Evolutionary conservation across 106 monocot species (phyloP), one percentile per base, ranked within the genome.

Genomic region (Allium sativum): DNA sequence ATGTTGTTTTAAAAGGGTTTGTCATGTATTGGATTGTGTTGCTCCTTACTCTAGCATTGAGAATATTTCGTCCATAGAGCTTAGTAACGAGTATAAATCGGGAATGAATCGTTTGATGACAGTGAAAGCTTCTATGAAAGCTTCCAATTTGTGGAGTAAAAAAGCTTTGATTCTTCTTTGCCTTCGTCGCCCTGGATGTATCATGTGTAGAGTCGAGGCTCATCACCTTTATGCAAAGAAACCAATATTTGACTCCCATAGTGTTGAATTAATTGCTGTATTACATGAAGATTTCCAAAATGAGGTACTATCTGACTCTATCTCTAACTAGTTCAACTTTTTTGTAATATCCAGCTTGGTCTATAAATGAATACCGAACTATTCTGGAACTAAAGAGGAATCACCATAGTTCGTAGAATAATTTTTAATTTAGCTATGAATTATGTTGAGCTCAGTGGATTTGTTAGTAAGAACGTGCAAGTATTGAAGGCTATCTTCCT

Each of bases 171-270:
- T 78, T 48, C 18, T 78, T 17, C 42, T 73, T 0, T 78, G 78
- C 44, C 18, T 78, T 55, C 72, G 78, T 12, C 73, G 78, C 41
- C 78, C 78, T 9, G 73, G 78, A 40, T 78, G 78, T 54, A 54
- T 78, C 53, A 78, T 78, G 78, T 78, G 78, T 59, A 68, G 78
- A 69, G 78, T 73, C 21, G 78, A 78, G 48, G 78, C 78, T 45
- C 78, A 73, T 68, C 72, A 68, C 48, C 44, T 78, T 5, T 78
- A 73, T 65, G 68, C 78, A 42, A 78, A 73, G 59, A 78, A 78
- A 51, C 64, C 78, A 7, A 65, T 69, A 59, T 78, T 78, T 69
- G 78, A 78, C 73, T 67, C 68, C 3, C 44, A 73, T 50, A 68
- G 73, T 8, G 48, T 68, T 78, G 67, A 78, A 51, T 48, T 78